These are phyloP conservation scores for Phytophthora ramorum DNA, from an alignment of 352 stramenopile species.

Conservation along the genomic window DNA sequence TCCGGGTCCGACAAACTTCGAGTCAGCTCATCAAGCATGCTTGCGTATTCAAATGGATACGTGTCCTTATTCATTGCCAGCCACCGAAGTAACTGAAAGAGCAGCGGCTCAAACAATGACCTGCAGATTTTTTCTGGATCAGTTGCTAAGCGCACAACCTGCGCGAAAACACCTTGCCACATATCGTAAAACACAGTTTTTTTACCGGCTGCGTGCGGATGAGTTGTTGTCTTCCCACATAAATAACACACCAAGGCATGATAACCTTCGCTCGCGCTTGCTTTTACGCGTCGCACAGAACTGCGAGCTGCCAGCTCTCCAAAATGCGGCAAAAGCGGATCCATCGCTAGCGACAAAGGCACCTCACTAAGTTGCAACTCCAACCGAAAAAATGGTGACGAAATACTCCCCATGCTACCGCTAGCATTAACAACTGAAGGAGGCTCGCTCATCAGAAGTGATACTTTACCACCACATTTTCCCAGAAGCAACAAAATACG, in stretches of 20 bases:
- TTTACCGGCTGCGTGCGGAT: slow-evolving; percentile 60
- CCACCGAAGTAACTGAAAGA: slow-evolving; percentile 82
- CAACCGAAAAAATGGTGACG: slow-evolving; percentile 44
- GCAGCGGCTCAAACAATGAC: slow-evolving; percentile 71
- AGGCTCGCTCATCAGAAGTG: slow-evolving; percentile 53
- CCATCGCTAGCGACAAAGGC: slow-evolving; percentile 50
- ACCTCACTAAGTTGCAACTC: slow-evolving; percentile 56
- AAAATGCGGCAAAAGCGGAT: slow-evolving; percentile 57
- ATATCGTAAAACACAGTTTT: slow-evolving; percentile 72
- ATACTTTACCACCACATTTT: slow-evolving; percentile 54
- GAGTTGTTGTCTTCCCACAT: slow-evolving; percentile 72
- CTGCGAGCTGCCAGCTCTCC: slow-evolving; percentile 54
- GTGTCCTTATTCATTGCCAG: slow-evolving; percentile 58
- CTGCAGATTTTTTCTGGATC: slow-evolving; percentile 78
- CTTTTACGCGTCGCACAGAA: slow-evolving; percentile 69
- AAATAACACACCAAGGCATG: slow-evolving; percentile 76
- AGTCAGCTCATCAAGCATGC: slow-evolving; percentile 66
- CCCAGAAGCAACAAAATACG: slow-evolving; percentile 69
- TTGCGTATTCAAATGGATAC: slow-evolving; percentile 75
- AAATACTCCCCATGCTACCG: slow-evolving; percentile 26
- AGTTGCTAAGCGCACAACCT: slow-evolving; percentile 60
- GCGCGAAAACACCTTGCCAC: slow-evolving; percentile 62
- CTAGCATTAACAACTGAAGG: slow-evolving; percentile 13
- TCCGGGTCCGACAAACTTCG: slow-evolving; percentile 59
- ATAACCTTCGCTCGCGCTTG: slow-evolving; percentile 67